A percentile compares a stretch with the other conserved stretches of the same genome.
These are phyloP conservation scores for Rubroshorea leprosula DNA, from an alignment of 345 rosid genomes.

Conservation along the genomic window DNA sequence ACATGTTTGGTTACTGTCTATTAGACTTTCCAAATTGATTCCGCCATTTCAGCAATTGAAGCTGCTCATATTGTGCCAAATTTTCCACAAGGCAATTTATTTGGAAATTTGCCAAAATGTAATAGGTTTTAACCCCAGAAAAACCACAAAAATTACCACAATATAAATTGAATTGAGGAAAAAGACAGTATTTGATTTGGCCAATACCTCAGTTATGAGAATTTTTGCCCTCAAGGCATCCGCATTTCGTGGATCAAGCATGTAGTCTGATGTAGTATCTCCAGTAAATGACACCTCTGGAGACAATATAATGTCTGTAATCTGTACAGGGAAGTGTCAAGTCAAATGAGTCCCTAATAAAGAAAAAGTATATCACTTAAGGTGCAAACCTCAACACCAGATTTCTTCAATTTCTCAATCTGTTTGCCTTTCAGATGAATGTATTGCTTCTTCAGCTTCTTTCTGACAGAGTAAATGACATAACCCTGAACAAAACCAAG, in stretches of 20 bases:
- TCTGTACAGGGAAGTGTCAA: conserved; percentile 37
- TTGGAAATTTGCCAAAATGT: no score
- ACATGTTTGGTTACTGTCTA: no score
- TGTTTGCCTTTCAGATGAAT: conserved; percentile 84
- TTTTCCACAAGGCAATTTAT: no score
- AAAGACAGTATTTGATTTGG: no score
- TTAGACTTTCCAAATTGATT: no score
- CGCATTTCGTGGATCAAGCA: conserved; percentile 90
- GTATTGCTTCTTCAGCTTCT: conserved; percentile 87
- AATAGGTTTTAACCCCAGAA: no score
- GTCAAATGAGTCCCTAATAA: conserved; percentile 10
- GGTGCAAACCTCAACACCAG: conserved; percentile 67
- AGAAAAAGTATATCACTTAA: not conserved
- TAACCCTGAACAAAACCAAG: conserved; percentile 70
- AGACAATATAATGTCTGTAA: conserved; percentile 72
- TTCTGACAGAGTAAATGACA: conserved; percentile 73
- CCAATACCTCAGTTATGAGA: conserved; percentile 81
- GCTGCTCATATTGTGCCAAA: no score
- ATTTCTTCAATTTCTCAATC: conserved; percentile 87
- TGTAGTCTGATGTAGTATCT: conserved; percentile 88
- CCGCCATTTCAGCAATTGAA: no score
- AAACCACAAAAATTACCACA: no score
- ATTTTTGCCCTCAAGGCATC: conserved; percentile 93
- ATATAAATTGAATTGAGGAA: no score
- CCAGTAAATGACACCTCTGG: conserved; percentile 97